A percentile compares a stretch with the other conserved stretches of the same genome.
phyloP scores from a whole-genome alignment of 805 yeast species.

The Candida michaelii region DNA sequence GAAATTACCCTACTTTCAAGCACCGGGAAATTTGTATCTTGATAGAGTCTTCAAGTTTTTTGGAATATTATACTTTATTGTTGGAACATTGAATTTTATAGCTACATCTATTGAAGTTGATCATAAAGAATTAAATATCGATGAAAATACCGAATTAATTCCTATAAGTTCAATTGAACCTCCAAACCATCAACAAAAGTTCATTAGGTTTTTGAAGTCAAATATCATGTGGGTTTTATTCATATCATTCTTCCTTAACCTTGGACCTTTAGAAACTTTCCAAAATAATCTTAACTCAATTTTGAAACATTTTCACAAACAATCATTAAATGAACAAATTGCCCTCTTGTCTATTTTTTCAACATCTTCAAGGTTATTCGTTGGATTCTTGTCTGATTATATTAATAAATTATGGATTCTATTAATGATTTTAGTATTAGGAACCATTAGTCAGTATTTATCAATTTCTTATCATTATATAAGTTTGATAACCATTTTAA shows the following conservation, averaged over 20 bases:
- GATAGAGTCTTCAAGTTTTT: constrained; percentile 53
- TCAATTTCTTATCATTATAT: constrained; percentile 17
- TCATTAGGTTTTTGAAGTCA: constrained; percentile 46
- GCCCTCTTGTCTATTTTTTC: constrained; percentile 64
- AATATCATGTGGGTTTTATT: constrained; percentile 64
- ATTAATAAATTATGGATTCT: constrained; percentile 36
- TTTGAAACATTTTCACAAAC: constrained; percentile 35
- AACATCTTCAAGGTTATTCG: constrained; percentile 62
- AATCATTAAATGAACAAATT: constrained; percentile 47
- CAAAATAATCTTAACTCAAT: constrained; percentile 81
- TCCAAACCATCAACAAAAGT: constrained; percentile 31
- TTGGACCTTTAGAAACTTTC: constrained; percentile 86
- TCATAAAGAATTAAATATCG: constrained; percentile 21
- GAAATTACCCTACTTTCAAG: constrained; percentile 40
- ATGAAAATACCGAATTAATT: constrained; percentile 25
- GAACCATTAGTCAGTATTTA: constrained; percentile 31
- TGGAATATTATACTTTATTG: constrained; percentile 49
- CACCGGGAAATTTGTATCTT: constrained; percentile 40
- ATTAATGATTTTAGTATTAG: constrained; percentile 24
- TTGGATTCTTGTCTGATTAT: constrained; percentile 71
- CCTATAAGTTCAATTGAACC: constrained; percentile 36
- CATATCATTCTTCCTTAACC: constrained; percentile 58
- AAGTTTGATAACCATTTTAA: constrained; percentile 40
- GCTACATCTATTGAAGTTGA: constrained; percentile 65
- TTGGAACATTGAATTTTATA: constrained; percentile 62